phyloP scores from a whole-genome alignment of 352 stramenopile species.

The Pythium sp. region DNA sequence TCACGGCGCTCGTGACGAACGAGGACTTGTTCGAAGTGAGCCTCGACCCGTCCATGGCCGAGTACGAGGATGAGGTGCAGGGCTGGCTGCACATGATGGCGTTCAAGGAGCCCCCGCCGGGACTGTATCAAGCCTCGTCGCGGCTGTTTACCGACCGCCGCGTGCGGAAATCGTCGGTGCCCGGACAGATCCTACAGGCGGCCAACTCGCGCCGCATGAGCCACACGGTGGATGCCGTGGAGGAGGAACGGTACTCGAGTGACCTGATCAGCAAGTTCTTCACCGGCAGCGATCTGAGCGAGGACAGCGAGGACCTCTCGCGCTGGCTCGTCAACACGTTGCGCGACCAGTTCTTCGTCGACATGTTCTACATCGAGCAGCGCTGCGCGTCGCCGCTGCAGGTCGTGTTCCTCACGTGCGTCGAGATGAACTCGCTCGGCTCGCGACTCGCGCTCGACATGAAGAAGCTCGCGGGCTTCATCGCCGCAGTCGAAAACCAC shows the following conservation, averaged over 20 bases:
- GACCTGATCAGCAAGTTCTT: slow-evolving; percentile 27
- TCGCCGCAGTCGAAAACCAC: slow-evolving; percentile 50
- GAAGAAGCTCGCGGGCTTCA: slow-evolving; percentile 41
- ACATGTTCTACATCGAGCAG: slow-evolving; percentile 63
- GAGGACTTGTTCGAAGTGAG: slow-evolving; percentile 63
- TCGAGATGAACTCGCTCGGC: slow-evolving; percentile 53
- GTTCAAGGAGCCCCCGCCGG: slow-evolving; percentile 32
- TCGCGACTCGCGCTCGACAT: slow-evolving; percentile 45
- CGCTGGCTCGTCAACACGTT: slow-evolving; percentile 51
- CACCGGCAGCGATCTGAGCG: slow-evolving; percentile 10
- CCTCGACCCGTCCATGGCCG: slow-evolving; percentile 45
- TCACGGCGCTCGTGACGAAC: slow-evolving; percentile 63
- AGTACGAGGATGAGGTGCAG: slow-evolving; percentile 69
- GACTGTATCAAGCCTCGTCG: slow-evolving; percentile 12
- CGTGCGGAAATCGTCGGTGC: slow-evolving; percentile 10
- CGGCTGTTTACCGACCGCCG: slow-evolving; percentile 10
- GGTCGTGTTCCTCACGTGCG: slow-evolving; percentile 50
- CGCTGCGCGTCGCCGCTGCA: slow-evolving; percentile 40
- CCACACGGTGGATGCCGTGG: slow-evolving; percentile 13
- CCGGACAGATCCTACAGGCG: slow-evolving; percentile 15
- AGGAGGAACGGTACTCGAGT: slow-evolving; percentile 23
- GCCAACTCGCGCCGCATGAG: slow-evolving; percentile 23
- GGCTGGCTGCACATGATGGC: slow-evolving; percentile 76
- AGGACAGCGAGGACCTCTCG: slow-evolving; percentile 35
- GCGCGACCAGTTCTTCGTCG: slow-evolving; percentile 56